Base-by-base conservation (phyloP, 1,284 basidiomycete species). In the Malassezia globosa region DNA sequence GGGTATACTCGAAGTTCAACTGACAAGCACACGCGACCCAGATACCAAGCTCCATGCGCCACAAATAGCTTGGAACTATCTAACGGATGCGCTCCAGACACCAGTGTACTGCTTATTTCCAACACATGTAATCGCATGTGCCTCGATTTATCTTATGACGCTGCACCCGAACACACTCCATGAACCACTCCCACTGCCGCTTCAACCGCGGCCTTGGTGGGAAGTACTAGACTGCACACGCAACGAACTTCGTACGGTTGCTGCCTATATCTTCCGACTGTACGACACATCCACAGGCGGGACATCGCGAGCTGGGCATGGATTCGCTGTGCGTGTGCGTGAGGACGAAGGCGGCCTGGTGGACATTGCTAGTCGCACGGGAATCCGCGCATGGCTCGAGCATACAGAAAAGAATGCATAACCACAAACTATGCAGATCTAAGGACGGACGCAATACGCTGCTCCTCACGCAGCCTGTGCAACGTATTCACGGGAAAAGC, bases 61-160 rank as follows among this genome's bases (percentile, higher is more conserved):
- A 1, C 61, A 68, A 43, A 44, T 54, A 19, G 71, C 72, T 0
- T 75, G 74, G 74, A 64, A 65, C 1, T 69, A 64, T 50, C 55
- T 72, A 25, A 75, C 73, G 55, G 74, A 75, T 51, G 61, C 71
- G 70, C 76, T 92, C 34, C 87, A 92, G 72, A 89, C 90, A 1
- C 85, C 87, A 0, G 82, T 90, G 0, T 90, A 90, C 69, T 83
- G 85, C 0, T 73, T 89, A 2, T 89, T 89, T 60, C 81, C 85
- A 11, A 80, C 90, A 4, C 86, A 87, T 7, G 84, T 84, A 1
- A 83, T 95, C 22, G 87, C 90, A 24, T 82, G 84, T 64, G 83
- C 87, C 0, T 56, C 62, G 5, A 64, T 70, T 29, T 66, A 66
- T n/a, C 42, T 50, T 22, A 52, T 66, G 5, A 55, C 58, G 2